Percentiles rank a stretch among this genome's conserved stretches.
Evolutionary conservation across 345 rosid species (phyloP).

Genomic region (Linum tenue): DNA sequence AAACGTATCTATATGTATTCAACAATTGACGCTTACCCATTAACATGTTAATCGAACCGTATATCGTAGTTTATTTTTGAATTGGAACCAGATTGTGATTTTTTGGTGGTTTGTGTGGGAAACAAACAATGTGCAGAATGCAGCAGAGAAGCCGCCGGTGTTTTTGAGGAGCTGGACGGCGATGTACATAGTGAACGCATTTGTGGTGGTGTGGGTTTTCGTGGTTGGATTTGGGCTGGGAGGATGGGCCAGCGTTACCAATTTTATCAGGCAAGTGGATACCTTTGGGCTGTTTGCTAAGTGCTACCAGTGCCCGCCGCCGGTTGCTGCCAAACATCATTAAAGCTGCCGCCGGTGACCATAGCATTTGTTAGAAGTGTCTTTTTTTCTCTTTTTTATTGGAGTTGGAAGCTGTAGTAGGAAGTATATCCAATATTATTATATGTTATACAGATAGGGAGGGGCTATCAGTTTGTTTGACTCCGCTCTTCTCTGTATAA

Average conservation of each 20-base stretch:
- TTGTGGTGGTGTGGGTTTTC: conserved; percentile 2
- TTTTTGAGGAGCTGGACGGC: neutral
- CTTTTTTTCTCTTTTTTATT: neutral
- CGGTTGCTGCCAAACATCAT: conserved; percentile 23
- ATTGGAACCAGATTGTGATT: too few relatives aligned
- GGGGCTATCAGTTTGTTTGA: neutral
- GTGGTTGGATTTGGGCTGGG: conserved; percentile 1
- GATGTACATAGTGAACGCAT: neutral
- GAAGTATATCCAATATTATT: too few relatives aligned
- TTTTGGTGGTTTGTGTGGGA: too few relatives aligned
- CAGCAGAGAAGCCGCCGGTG: conserved; percentile 1
- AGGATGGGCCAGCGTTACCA: neutral
- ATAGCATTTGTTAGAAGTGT: conserved; percentile 2
- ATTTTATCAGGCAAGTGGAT: conserved; percentile 60
- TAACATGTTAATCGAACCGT: too few relatives aligned
- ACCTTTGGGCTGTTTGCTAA: conserved; percentile 85
- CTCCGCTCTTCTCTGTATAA: conserved; percentile 7
- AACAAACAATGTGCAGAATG: neutral
- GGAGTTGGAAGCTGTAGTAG: too few relatives aligned
- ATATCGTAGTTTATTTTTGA: too few relatives aligned
- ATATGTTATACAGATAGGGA: conserved; percentile 13
- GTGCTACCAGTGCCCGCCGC: conserved; percentile 70
- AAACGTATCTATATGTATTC: too few relatives aligned
- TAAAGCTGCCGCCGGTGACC: neutral
- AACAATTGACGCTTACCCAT: too few relatives aligned